Base-by-base conservation (phyloP, 139 green algal genomes). In the Chlorella sp. region DNA sequence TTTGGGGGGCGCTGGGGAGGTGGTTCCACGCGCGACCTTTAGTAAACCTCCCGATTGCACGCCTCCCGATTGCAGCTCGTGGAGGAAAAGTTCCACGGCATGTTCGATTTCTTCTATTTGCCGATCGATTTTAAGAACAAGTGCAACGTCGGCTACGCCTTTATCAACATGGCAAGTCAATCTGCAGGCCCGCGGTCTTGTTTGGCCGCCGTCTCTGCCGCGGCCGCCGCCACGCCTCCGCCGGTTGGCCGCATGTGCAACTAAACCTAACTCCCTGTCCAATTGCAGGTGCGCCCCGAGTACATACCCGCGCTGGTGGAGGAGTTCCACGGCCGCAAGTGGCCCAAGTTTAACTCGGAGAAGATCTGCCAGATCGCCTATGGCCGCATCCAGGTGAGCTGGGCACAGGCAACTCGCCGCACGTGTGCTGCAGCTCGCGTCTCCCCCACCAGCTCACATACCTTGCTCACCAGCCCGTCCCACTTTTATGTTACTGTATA, bases 141-240 rank as follows among this genome's bases (percentile, higher is more conserved):
- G 86, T 99, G 95, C 92, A 99, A 99, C 81, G 95, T 99, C 14
- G 95, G 95, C 50, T 99, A 99, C 73, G 96, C 94, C 7, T 99
- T 99, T 84, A 98, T 99, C 89, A 99, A 99, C 86, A 91, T 99
- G 89, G 87, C 82, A n/a, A 51, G 59, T 40, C 8, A 14, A 23
- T n/a, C 27, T 42, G 38, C 19, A 23, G 12, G 25, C 40, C 4
- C 58, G 31, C 7, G 59, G 14, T 33, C 9, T 51, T 8, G 6
- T 67, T 43, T 50, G 58, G 1, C 14, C 8, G 9, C 58, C 3
- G 12, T 14, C 14, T 55, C 60, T 4, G 36, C 60, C 2, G 36
- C 21, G 21, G 21, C 19, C 60, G 60, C 19, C 36, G 36, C 19
- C 33, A 21, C 55, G 1, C 36, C 60, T 23, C 36, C 60, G 17